Conservation (phyloP, 2,329 filamentous ascomycete genomes). For the Exophiala sp. region DNA sequence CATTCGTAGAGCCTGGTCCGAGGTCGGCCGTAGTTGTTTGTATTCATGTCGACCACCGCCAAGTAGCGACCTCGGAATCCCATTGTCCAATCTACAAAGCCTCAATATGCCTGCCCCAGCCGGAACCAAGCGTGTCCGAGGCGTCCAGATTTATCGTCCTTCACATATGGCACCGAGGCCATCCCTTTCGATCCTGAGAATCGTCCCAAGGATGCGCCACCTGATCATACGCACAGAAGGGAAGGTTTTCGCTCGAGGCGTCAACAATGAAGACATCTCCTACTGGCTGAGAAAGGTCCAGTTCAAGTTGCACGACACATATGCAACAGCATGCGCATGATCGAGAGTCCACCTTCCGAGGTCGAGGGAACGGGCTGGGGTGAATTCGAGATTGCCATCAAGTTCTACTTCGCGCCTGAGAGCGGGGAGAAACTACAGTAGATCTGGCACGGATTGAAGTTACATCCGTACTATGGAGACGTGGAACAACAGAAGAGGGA, state of each 20-base stretch:
- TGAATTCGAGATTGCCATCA: slow-evolving; percentile 94
- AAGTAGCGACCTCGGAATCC: no score
- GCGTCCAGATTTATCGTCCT: slow-evolving; percentile 48
- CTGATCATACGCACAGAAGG: slow-evolving; percentile 93
- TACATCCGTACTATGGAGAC: slow-evolving; percentile 81
- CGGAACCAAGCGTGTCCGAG: slow-evolving; percentile 53
- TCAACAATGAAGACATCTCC: slow-evolving; percentile 85
- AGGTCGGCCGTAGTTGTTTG: no score
- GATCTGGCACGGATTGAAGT: slow-evolving; percentile 85
- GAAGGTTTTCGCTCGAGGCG: slow-evolving; percentile 87
- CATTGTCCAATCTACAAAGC: no score
- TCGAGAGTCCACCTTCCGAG: slow-evolving; percentile 77
- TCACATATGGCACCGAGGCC: slow-evolving; percentile 75
- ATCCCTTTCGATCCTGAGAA: slow-evolving; percentile 71
- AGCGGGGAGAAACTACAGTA: slow-evolving; percentile 91
- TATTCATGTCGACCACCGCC: no score
- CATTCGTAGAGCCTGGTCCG: no score
- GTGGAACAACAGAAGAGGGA: slow-evolving; percentile 69
- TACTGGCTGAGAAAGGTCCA: slow-evolving; percentile 97
- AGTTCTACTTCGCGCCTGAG: slow-evolving; percentile 87
- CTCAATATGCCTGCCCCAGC: slow-evolving; percentile 50
- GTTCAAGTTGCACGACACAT: slow-evolving; percentile 98
- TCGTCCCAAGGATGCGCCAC: slow-evolving; percentile 70
- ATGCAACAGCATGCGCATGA: slow-evolving; percentile 84
- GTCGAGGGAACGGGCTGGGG: slow-evolving; percentile 95